Evolutionary conservation across 2,329 filamentous ascomycete genomes (phyloP).

Genomic region (Chaetomium strumarium): DNA sequence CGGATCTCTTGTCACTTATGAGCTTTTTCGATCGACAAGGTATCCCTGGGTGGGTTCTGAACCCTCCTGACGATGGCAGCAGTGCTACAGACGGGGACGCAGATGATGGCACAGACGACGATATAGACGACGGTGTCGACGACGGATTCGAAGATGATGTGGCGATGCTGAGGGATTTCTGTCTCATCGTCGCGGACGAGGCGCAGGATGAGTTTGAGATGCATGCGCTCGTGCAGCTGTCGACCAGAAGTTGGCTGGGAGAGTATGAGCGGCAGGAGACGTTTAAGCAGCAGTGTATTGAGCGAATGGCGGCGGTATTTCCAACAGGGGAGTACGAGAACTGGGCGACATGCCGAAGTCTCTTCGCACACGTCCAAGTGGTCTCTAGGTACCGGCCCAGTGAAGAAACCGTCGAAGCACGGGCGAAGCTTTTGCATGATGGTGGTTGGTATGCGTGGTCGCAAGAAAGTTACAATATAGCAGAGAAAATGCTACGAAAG

Average conservation of each 20-base stretch:
- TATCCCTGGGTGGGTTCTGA: constrained; percentile 33
- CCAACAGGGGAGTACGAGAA: constrained; percentile 29
- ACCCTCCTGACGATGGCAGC: too few species aligned
- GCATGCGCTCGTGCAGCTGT: constrained; percentile 38
- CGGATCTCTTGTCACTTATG: constrained; percentile 39
- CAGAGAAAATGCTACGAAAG: constrained; percentile 14
- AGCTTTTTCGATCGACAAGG: constrained; percentile 40
- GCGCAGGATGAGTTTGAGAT: constrained; percentile 32
- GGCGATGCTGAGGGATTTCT: constrained; percentile 31
- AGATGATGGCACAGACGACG: not conserved
- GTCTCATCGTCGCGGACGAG: constrained; percentile 28
- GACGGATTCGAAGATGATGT: constrained; percentile 32
- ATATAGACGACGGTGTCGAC: too few species aligned
- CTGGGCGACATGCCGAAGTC: constrained; percentile 28
- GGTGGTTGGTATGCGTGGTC: constrained; percentile 22
- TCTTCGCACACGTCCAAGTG: constrained; percentile 29
- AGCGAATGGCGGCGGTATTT: constrained; percentile 25
- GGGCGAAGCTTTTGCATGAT: constrained; percentile 23
- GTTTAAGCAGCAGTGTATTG: constrained; percentile 29
- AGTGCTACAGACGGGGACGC: too few species aligned
- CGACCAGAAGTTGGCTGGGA: constrained; percentile 32
- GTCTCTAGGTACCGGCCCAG: constrained; percentile 10
- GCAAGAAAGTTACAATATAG: constrained; percentile 16
- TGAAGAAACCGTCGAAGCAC: constrained; percentile 10
- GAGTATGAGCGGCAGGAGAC: constrained; percentile 22